Evolutionary conservation across 345 rosid genomes (phyloP).

Genomic region (Theobroma cacao): DNA sequence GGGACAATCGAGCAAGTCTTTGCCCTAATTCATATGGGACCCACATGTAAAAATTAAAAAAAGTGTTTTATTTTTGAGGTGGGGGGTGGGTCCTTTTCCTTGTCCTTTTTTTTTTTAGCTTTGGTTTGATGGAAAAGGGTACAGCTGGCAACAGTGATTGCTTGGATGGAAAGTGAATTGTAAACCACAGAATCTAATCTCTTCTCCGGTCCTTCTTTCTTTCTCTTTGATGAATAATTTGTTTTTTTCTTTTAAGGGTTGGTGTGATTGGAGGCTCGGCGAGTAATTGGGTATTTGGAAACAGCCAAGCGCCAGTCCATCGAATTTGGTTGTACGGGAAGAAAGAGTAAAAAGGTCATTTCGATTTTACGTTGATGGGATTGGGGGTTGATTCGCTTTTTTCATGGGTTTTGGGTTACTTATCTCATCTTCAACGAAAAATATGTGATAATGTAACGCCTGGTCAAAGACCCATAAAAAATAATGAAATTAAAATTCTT

Average conservation of each 20-base stretch:
- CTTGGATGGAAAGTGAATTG: slow-evolving; percentile 37
- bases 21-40: background rate
- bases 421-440: too few species aligned
- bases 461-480: too few species aligned
- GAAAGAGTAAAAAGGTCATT: too few species aligned
- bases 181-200: slow-evolving; percentile 22
- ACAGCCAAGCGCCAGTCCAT: slow-evolving; percentile 4
- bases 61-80: background rate
- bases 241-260: background rate
- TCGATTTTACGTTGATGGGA: too few species aligned
- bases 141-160: slow-evolving; percentile 37
- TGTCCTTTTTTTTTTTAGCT: background rate
- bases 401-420: too few species aligned
- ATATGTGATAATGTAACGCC: too few species aligned
- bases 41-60: background rate
- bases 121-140: background rate
- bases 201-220: background rate
- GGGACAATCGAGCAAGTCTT: background rate
- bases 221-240: background rate
- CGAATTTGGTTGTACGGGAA: background rate
- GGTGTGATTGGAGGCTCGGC: background rate
- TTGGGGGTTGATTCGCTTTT: too few species aligned
- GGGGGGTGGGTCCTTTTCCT: background rate
- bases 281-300: background rate
- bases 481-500: too few species aligned